Conservation (phyloP, 2,329 filamentous ascomycete species). For the Coniochaeta sp. region DNA sequence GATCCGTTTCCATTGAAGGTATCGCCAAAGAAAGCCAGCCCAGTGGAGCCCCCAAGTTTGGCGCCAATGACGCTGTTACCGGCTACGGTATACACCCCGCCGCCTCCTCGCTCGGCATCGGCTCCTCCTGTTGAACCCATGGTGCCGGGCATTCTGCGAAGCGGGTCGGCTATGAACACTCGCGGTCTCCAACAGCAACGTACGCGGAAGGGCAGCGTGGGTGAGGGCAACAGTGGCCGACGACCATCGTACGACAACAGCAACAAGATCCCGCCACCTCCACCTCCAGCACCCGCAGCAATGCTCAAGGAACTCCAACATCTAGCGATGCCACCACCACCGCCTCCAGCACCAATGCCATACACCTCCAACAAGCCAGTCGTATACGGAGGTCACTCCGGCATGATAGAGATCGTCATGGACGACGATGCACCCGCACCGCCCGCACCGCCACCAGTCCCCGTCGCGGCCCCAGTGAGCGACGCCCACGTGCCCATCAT, state of each 20-base stretch:
- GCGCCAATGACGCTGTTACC: conserved; percentile 41
- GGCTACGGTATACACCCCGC: conserved; percentile 54
- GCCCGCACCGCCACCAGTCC: conserved; percentile 7
- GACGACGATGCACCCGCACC: conserved; percentile 42
- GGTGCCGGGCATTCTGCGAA: conserved; percentile 16
- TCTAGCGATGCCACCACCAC: conserved; percentile 51
- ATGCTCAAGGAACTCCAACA: conserved; percentile 57
- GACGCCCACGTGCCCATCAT: conserved; percentile 37
- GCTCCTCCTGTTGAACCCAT: conserved; percentile 42
- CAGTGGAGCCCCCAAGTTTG: conserved; percentile 13
- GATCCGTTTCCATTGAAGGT: conserved; percentile 12
- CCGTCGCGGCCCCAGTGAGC: conserved; percentile 24
- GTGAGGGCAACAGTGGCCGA: conserved; percentile 17
- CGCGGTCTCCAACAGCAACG: conserved; percentile 33
- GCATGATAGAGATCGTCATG: conserved; percentile 60
- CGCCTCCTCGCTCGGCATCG: conserved; percentile 52
- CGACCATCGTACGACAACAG: conserved; percentile 37
- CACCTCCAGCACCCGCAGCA: conserved; percentile 46
- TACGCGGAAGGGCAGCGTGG: conserved; percentile 15
- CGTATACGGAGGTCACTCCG: conserved; percentile 37
- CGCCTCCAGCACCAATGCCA: conserved; percentile 51
- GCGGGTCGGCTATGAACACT: conserved; percentile 28
- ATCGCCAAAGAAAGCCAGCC: conserved; percentile 20
- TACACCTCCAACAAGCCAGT: conserved; percentile 29
- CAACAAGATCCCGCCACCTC: conserved; percentile 39